Percentiles rank a stretch among this genome's conserved stretches.
These are phyloP conservation scores for Haematococcus lacustris DNA, from an alignment of 139 green algal genomes.

Conservation along the genomic window DNA sequence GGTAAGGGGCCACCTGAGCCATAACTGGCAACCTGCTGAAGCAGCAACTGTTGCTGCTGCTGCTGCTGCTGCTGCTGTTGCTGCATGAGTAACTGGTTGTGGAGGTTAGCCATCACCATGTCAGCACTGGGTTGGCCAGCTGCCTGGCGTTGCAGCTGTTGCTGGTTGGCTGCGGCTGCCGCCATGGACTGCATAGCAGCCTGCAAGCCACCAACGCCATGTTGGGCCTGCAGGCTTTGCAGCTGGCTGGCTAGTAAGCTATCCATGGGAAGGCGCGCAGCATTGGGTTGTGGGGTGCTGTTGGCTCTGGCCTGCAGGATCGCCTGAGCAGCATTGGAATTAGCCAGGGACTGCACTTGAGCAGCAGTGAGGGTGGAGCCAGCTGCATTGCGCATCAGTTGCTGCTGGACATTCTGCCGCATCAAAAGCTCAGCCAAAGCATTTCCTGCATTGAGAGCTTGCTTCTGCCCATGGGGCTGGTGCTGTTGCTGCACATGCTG, in stretches of 20 bases:
- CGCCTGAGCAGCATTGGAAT: background rate
- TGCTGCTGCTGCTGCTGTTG: too few relatives aligned
- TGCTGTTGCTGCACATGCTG: background rate
- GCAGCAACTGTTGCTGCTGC: too few relatives aligned
- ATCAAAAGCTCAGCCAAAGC: background rate
- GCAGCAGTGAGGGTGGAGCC: background rate
- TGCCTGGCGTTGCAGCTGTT: too few relatives aligned
- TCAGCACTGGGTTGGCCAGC: too few relatives aligned
- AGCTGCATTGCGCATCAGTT: background rate
- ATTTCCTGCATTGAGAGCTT: background rate
- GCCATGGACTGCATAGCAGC: too few relatives aligned
- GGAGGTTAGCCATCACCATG: too few relatives aligned
- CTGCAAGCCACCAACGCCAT: too few relatives aligned
- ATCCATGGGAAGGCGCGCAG: background rate
- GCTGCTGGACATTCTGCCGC: background rate
- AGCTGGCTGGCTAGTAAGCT: background rate
- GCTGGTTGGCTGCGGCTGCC: too few relatives aligned
- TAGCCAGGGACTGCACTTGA: background rate
- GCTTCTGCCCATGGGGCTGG: background rate
- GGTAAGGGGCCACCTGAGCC: too few relatives aligned
- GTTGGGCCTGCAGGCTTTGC: background rate
- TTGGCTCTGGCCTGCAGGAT: background rate
- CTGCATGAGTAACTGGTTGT: too few relatives aligned
- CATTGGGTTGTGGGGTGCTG: background rate
- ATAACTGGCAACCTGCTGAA: too few relatives aligned